A percentile compares a stretch with the other conserved stretches of the same genome.
These are phyloP conservation scores for Aspergillus biplanus DNA, from an alignment of 495 filamentous ascomycete species.

Conservation along the genomic window DNA sequence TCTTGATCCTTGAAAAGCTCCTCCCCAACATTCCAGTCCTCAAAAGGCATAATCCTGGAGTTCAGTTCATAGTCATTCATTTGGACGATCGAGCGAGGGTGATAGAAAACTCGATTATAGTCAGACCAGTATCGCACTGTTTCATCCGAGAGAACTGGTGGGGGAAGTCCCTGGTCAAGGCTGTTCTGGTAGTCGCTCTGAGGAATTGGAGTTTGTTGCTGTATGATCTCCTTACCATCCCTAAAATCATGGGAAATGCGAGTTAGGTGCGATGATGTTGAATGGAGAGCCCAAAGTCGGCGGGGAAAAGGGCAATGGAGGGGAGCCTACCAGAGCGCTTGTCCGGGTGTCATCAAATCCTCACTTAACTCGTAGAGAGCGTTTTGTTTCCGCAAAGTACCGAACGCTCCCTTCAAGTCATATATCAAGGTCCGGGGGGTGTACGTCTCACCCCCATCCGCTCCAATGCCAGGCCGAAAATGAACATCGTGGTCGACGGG, in stretches of 20 bases:
- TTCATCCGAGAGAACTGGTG: conserved; percentile 64
- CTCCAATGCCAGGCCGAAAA: conserved; percentile 83
- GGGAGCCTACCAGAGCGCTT: conserved; percentile 62
- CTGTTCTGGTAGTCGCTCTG: conserved; percentile 75
- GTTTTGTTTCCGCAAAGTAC: conserved; percentile 83
- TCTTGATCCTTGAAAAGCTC: conserved; percentile 83
- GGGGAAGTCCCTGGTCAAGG: conserved; percentile 67
- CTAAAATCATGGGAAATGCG: conserved; percentile 38
- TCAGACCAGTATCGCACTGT: conserved; percentile 95
- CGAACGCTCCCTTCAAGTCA: conserved; percentile 92
- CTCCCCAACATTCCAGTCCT: conserved; percentile 76
- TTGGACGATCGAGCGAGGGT: conserved; percentile 86
- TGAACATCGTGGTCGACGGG: conserved; percentile 89
- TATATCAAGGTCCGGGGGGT: conserved; percentile 92
- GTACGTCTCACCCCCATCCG: conserved; percentile 82
- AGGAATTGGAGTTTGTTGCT: conserved; percentile 65
- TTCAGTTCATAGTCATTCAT: conserved; percentile 85
- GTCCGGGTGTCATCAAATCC: conserved; percentile 45
- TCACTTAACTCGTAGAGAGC: conserved; percentile 78
- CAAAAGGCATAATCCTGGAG: conserved; percentile 78
- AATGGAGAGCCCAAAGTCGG: background rate
- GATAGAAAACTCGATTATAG: conserved; percentile 87
- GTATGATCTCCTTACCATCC: conserved; percentile 71
- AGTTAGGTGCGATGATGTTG: background rate
- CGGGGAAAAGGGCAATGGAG: background rate